phyloP scores from a whole-genome alignment of 2,329 filamentous ascomycete species.

The Ophiocordyceps sinensis region DNA sequence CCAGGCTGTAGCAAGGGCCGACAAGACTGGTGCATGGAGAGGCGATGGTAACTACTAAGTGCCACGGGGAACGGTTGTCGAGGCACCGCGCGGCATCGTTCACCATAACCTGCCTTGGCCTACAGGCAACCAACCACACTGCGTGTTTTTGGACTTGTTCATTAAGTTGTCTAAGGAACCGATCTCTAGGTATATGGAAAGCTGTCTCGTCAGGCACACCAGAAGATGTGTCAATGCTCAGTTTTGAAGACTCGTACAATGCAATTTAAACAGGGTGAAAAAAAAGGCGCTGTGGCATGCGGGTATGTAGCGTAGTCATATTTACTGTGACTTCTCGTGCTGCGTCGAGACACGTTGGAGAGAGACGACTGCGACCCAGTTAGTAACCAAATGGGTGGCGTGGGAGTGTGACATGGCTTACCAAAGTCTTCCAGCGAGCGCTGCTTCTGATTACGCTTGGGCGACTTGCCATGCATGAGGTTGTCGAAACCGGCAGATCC shows the following conservation, averaged over 20 bases:
- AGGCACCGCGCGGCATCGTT: too few relatives aligned
- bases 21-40: too few relatives aligned
- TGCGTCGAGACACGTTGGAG: slow-evolving; percentile 82
- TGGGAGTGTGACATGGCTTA: slow-evolving; percentile 31
- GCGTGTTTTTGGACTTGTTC: slow-evolving; percentile 14
- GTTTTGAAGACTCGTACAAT: slow-evolving; percentile 20
- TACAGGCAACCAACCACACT: not conserved
- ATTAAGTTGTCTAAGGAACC: slow-evolving; percentile 25
- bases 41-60: too few relatives aligned
- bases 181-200: slow-evolving; percentile 23
- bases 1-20: too few relatives aligned
- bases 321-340: slow-evolving; percentile 74
- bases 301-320: slow-evolving; percentile 22
- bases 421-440: slow-evolving; percentile 78
- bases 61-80: too few relatives aligned
- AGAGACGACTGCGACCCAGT: slow-evolving; percentile 53
- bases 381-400: not conserved
- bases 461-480: slow-evolving; percentile 81
- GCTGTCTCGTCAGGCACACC: slow-evolving; percentile 18
- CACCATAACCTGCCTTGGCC: too few relatives aligned
- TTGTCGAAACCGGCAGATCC: slow-evolving; percentile 75
- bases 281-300: slow-evolving; percentile 12
- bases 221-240: slow-evolving; percentile 5
- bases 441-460: slow-evolving; percentile 71
- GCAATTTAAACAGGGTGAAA: slow-evolving; percentile 19